phyloP scores from a whole-genome alignment of 148 eudicot species.

The Suaeda aralocaspica region DNA sequence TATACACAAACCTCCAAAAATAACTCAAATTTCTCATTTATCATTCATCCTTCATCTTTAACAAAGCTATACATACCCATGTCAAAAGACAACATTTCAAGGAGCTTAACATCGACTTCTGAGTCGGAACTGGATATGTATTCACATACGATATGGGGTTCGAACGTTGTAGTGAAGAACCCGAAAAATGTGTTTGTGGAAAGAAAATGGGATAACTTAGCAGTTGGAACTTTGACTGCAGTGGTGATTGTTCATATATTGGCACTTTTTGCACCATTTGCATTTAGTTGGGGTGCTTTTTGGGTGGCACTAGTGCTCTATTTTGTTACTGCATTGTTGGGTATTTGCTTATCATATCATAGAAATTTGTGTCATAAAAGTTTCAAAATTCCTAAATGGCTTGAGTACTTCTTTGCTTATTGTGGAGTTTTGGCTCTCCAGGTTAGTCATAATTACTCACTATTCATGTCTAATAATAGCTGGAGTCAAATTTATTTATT shows the following conservation, averaged over 20 bases:
- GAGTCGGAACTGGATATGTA: slow-evolving; percentile 18
- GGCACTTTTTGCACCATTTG: slow-evolving; percentile 56
- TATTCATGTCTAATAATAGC: no score
- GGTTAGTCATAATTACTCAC: neutral
- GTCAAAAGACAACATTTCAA: no score
- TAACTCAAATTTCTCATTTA: no score
- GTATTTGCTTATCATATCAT: slow-evolving; percentile 73
- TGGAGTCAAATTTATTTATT: no score
- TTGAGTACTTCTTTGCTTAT: slow-evolving; percentile 78
- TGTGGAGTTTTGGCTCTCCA: slow-evolving; percentile 32
- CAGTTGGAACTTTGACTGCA: slow-evolving; percentile 34
- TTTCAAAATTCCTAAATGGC: slow-evolving; percentile 81
- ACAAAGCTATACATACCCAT: no score
- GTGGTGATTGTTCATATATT: slow-evolving; percentile 52
- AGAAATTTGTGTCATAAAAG: slow-evolving; percentile 72
- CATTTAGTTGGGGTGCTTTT: slow-evolving; percentile 67
- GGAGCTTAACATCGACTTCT: neutral
- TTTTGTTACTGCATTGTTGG: slow-evolving; percentile 60
- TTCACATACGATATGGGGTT: slow-evolving; percentile 38
- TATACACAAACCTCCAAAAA: no score
- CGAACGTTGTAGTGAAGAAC: slow-evolving; percentile 51
- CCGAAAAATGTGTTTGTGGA: slow-evolving; percentile 40
- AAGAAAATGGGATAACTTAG: slow-evolving; percentile 53
- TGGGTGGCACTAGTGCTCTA: slow-evolving; percentile 53
- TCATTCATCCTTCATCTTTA: no score